Conservation (phyloP, 257 asterid species). For the Fraxinus anomala region DNA sequence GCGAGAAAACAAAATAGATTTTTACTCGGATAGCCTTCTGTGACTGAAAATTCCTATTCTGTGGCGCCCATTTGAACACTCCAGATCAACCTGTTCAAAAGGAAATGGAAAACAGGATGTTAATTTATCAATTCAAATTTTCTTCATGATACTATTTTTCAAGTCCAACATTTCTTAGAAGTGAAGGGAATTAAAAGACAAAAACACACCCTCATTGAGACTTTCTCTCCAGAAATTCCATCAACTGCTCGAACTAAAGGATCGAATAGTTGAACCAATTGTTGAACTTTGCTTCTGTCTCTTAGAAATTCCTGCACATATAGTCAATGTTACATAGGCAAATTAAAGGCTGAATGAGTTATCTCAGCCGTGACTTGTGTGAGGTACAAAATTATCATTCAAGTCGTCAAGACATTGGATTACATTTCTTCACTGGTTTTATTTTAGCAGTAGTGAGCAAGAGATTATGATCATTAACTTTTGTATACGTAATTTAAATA, state of each 20-base stretch:
- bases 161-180: background rate
- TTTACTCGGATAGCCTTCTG: conserved; percentile 69
- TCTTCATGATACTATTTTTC: background rate
- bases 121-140: background rate
- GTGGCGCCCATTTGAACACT: conserved; percentile 63
- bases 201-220: conserved; percentile 79
- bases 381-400: conserved; percentile 12
- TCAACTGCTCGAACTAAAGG: conserved; percentile 82
- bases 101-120: background rate
- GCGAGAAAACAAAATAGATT: background rate
- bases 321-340: conserved; percentile 18
- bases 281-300: conserved; percentile 82
- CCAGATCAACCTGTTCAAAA: conserved; percentile 79
- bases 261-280: conserved; percentile 70
- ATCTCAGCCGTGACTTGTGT: background rate
- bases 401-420: background rate
- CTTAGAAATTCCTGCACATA: conserved; percentile 71
- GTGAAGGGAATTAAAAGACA: no score
- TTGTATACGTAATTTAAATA: background rate
- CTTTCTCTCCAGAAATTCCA: conserved; percentile 66
- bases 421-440: background rate
- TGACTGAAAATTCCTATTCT: conserved; percentile 91
- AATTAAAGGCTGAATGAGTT: conserved; percentile 10
- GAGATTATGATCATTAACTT: background rate
- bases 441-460: background rate